These are phyloP conservation scores for Talaromyces funiculosus DNA, from an alignment of 2,329 filamentous ascomycete species.

Conservation along the genomic window DNA sequence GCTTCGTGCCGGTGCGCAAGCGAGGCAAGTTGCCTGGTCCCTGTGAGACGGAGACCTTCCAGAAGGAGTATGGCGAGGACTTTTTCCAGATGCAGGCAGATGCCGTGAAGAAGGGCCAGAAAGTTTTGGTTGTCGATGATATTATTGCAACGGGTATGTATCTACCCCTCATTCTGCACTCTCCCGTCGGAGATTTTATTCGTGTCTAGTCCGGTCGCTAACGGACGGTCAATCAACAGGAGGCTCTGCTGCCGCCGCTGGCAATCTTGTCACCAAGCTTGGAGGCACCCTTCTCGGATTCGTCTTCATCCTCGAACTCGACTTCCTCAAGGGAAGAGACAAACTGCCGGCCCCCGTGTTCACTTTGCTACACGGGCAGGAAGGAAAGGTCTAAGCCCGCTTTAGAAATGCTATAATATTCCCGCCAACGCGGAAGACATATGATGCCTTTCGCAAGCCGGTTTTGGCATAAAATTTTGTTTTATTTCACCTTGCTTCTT, in stretches of 20 bases:
- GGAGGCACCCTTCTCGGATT: conserved; percentile 83
- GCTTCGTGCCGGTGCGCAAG: conserved; percentile 92
- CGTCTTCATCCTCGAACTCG: conserved; percentile 92
- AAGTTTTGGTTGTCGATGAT: conserved; percentile 90
- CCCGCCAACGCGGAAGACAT: not conserved
- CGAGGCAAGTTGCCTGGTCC: conserved; percentile 90
- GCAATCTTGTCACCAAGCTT: conserved; percentile 76
- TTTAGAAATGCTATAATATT: not conserved
- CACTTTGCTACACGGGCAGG: conserved; percentile 69
- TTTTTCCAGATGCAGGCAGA: conserved; percentile 93
- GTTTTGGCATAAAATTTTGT: conserved; percentile 5
- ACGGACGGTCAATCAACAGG: conserved; percentile 48
- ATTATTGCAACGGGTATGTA: conserved; percentile 88
- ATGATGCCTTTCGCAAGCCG: not conserved
- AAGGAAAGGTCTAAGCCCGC: conserved; percentile 22
- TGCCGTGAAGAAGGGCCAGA: conserved; percentile 77
- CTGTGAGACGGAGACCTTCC: conserved; percentile 75
- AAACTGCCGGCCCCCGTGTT: conserved; percentile 80
- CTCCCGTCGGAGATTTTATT: not conserved
- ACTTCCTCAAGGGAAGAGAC: conserved; percentile 83
- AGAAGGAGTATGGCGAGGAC: conserved; percentile 95
- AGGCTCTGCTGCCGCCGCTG: conserved; percentile 84
- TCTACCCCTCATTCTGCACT: not conserved
- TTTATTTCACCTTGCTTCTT: conserved; percentile 3
- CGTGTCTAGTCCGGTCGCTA: not conserved